These are phyloP conservation scores for Pelargonium myrrhifolium DNA, from an alignment of 441 rosid genomes.

Conservation along the genomic window DNA sequence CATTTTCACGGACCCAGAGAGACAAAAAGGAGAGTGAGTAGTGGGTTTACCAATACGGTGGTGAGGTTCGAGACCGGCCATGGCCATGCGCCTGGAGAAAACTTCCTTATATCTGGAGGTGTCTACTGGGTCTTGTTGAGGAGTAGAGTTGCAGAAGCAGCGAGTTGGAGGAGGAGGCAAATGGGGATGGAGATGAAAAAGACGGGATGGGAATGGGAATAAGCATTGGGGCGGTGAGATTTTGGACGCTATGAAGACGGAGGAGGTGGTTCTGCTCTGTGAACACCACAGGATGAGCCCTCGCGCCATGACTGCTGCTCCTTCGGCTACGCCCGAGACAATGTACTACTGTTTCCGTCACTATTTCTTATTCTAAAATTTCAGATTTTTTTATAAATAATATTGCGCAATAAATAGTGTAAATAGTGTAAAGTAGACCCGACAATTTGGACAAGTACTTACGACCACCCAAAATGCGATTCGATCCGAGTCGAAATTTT, in stretches of 20 bases:
- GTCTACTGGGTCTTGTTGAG: conserved; percentile 26
- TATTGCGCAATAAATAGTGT: too few species aligned
- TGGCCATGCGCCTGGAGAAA: conserved; percentile 66
- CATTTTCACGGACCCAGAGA: not conserved
- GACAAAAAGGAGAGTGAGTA: not conserved
- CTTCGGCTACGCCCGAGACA: too few species aligned
- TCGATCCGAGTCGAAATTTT: too few species aligned
- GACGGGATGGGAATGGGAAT: conserved; percentile 22
- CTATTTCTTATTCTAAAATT: too few species aligned
- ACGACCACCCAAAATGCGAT: too few species aligned
- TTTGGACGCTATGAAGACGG: conserved; percentile 20
- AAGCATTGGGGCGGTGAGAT: conserved; percentile 26
- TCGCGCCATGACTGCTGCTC: conserved; percentile 30
- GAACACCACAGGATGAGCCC: conserved; percentile 32
- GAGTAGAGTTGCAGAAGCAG: conserved; percentile 33
- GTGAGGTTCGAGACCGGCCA: conserved; percentile 81
- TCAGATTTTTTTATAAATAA: too few species aligned
- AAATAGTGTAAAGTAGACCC: too few species aligned
- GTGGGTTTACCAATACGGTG: too few species aligned
- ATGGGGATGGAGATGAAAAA: conserved; percentile 9
- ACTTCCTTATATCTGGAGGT: conserved; percentile 35
- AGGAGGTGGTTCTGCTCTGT: conserved; percentile 28
- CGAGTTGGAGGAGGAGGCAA: conserved; percentile 28
- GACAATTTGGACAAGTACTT: too few species aligned
- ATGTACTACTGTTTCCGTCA: too few species aligned